Percentiles rank a stretch among this genome's conserved stretches.
phyloP scores from a whole-genome alignment of 164 flowering plant species.

The Pachysandra terminalis region DNA sequence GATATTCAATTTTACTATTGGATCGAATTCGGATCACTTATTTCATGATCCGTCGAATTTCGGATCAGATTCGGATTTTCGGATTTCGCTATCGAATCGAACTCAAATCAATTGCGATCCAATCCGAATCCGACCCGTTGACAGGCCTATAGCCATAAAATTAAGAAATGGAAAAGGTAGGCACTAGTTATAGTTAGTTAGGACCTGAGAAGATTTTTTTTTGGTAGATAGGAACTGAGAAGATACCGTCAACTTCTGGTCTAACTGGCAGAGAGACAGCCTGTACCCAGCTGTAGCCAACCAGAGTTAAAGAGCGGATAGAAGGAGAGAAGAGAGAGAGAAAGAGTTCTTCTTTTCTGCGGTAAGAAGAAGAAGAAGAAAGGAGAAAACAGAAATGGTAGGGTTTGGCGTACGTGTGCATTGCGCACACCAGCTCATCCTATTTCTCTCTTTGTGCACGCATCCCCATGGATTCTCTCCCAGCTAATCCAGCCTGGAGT shows the following conservation, averaged over 20 bases:
- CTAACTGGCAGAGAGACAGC: background rate
- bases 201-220: too few species aligned
- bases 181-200: background rate
- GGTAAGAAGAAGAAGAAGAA: background rate
- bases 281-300: conserved; percentile 13
- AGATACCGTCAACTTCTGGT: conserved; percentile 1
- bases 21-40: too few species aligned
- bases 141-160: too few species aligned
- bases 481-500: conserved; percentile 7
- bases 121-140: too few species aligned
- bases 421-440: conserved; percentile 6
- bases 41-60: too few species aligned
- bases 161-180: background rate
- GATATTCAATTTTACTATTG: too few species aligned
- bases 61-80: too few species aligned
- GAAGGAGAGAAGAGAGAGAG: background rate
- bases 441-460: background rate
- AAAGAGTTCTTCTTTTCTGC: too few species aligned
- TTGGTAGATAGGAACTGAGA: too few species aligned
- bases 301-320: background rate
- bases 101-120: too few species aligned
- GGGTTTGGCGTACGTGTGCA: conserved; percentile 2
- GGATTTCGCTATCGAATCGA: too few species aligned
- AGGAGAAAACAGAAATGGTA: background rate
- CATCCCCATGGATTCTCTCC: background rate